Base-by-base conservation (phyloP, 495 filamentous ascomycete species). In the Saxispiralis lemnorum region DNA sequence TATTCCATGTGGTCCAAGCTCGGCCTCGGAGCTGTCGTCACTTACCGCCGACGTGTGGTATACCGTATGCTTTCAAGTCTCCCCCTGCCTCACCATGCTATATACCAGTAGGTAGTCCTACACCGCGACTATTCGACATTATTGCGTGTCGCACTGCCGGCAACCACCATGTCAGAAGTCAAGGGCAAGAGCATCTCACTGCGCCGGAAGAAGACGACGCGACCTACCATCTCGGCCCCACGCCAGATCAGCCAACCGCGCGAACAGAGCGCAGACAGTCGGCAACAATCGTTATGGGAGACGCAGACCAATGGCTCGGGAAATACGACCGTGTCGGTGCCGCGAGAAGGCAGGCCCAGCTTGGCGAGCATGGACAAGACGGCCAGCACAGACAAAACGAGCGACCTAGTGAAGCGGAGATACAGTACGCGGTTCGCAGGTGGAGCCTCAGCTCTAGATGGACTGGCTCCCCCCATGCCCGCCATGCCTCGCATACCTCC, bases 321-420 rank as follows among this genome's bases (percentile, higher is more conserved):
- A 18, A 30, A 6, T 0, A 41, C 50, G 19, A 49, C 35, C 17
- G 44, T 51, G 13, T 19, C 48, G 0, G 48, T 43, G 13, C 43
- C 48, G 10, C 15, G 19, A 14, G 19, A 30, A 13, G 37, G 19
- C 16, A 28, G 17, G 15, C 39, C 38, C 17, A 48, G 40, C 11
- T 31, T 28, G 24, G 24, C 24, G 24, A 28, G 24, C 24, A 28
- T 28, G 24, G 24, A 28, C 9, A 28, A 28, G 24, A 28, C 24
- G 24, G 9, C 24, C 5, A 28, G 24, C 24, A 28, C 24, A 16
- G 60, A 63, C 32, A 58, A 82, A 64, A 93, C 87, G 2, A 78
- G 84, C 16, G 92, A 99, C 60, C 66, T 96, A 38, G 92, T 99
- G 39, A 96, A 96, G 63, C 69, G 83, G 45, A 69, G 89, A 43